Percentiles rank a stretch among this genome's conserved stretches.
These are phyloP conservation scores for Thelephora ganbajun DNA, from an alignment of 768 basidiomycete genomes.

Conservation along the genomic window DNA sequence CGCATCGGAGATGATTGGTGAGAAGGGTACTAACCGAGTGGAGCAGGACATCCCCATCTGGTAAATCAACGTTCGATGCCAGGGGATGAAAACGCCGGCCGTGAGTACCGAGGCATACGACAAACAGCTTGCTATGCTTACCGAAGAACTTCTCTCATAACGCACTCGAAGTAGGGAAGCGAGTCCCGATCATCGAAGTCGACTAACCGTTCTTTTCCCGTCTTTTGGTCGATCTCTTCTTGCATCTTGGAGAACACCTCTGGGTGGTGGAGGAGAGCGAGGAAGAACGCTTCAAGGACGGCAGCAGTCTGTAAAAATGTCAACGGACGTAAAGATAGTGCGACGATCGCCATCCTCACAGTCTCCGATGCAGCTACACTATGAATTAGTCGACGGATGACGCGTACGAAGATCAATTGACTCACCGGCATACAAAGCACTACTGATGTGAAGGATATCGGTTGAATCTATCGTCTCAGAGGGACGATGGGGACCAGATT, in stretches of 20 bases:
- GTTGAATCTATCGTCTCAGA: background rate
- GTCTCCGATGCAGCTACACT: background rate
- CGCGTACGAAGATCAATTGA: background rate
- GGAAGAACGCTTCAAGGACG: slow-evolving; percentile 9
- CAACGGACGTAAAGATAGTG: background rate
- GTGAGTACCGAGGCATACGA: slow-evolving; percentile 15
- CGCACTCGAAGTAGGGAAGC: slow-evolving; percentile 11
- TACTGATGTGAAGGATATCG: background rate
- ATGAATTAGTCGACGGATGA: background rate
- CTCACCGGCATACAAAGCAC: background rate
- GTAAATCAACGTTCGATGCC: background rate
- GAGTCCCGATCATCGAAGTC: slow-evolving; percentile 10
- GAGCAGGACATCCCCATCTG: slow-evolving; percentile 9
- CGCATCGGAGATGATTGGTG: no score
- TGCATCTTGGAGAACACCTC: slow-evolving; percentile 23
- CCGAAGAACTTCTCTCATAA: slow-evolving; percentile 11
- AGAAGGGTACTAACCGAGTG: slow-evolving; percentile 4
- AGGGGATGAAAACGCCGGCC: background rate
- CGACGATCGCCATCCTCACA: background rate
- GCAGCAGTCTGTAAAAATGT: background rate
- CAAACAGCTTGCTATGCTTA: slow-evolving; percentile 3
- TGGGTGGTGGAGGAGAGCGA: slow-evolving; percentile 23
- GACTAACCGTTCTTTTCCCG: slow-evolving; percentile 14
- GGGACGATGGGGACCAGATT: background rate
- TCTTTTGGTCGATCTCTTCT: slow-evolving; percentile 20